Evolutionary conservation across 345 rosid species (phyloP).

Genomic region (Linum tenue): DNA sequence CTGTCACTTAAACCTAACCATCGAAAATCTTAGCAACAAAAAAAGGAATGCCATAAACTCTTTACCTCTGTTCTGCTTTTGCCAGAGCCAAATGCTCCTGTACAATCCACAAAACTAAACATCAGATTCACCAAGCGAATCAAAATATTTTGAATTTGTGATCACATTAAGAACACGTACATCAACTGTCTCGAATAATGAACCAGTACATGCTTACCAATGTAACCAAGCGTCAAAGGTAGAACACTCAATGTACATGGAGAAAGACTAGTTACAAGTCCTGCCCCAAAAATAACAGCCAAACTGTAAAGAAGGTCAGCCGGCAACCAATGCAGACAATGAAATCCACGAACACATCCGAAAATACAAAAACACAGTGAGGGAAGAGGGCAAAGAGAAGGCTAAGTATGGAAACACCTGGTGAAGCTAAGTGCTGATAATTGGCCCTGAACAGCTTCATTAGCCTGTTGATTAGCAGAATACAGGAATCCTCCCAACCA

Average conservation of each 20-base stretch:
- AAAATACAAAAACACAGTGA: neutral
- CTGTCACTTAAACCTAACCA: neutral
- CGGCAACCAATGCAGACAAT: neutral
- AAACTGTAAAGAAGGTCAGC: slow-evolving; percentile 37
- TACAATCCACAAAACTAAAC: slow-evolving; percentile 18
- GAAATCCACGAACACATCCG: neutral
- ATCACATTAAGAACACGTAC: neutral
- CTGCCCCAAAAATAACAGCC: slow-evolving; percentile 97
- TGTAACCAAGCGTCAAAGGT: slow-evolving; percentile 90
- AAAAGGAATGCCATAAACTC: slow-evolving; percentile 7
- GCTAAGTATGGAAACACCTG: slow-evolving; percentile 25
- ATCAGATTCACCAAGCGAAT: slow-evolving; percentile 11
- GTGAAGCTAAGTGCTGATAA: slow-evolving; percentile 78
- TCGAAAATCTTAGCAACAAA: neutral
- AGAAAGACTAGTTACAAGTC: slow-evolving; percentile 93
- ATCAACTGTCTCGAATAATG: neutral
- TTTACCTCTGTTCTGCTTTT: slow-evolving; percentile 74
- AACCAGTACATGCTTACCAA: slow-evolving; percentile 37
- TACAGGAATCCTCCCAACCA: slow-evolving; percentile 69
- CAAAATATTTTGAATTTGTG: slow-evolving; percentile 5
- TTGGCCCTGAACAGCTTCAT: slow-evolving; percentile 86
- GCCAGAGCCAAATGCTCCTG: slow-evolving; percentile 96
- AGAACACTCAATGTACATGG: slow-evolving; percentile 95
- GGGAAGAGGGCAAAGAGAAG: neutral
- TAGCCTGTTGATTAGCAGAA: slow-evolving; percentile 88